These are phyloP conservation scores for Mycena kentingensis DNA, from an alignment of 768 basidiomycete genomes.

Conservation along the genomic window DNA sequence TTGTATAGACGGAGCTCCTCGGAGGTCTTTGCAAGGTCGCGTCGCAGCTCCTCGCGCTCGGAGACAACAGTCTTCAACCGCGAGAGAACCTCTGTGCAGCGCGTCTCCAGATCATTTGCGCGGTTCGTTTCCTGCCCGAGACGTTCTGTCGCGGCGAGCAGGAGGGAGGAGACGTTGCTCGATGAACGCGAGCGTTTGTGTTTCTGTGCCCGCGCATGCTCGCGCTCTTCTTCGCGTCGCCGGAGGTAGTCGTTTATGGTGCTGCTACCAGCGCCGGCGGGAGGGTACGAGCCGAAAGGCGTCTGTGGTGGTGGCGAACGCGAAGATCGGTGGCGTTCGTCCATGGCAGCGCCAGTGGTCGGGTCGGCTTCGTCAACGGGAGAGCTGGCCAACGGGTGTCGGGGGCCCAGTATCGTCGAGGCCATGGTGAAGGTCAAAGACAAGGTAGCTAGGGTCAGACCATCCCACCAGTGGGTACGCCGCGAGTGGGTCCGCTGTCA, in stretches of 20 bases:
- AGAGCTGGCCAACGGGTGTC: no score
- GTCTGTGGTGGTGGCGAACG: not conserved
- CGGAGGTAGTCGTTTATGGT: slow-evolving; percentile 9
- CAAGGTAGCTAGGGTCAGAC: no score
- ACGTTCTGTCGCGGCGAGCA: slow-evolving; percentile 18
- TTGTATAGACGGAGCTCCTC: slow-evolving; percentile 61
- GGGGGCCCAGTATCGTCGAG: no score
- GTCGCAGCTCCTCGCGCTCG: slow-evolving; percentile 32
- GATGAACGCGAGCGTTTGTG: slow-evolving; percentile 13
- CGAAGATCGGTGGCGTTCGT: not conserved
- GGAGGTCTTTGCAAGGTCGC: slow-evolving; percentile 33
- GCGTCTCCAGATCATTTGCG: slow-evolving; percentile 40
- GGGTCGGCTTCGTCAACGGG: not conserved
- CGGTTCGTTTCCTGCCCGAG: slow-evolving; percentile 37
- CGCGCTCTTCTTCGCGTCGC: slow-evolving; percentile 1
- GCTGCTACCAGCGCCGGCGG: not conserved
- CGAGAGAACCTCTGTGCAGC: slow-evolving; percentile 33
- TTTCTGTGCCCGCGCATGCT: not conserved
- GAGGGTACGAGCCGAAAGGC: not conserved
- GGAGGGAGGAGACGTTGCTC: slow-evolving; percentile 18
- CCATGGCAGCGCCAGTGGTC: no score
- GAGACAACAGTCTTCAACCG: slow-evolving; percentile 36
- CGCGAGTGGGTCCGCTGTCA: no score
- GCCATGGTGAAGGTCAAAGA: no score
- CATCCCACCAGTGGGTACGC: no score